phyloP scores from a whole-genome alignment of 176 grass and related monocot genomes.

The Saccharum officinarum region DNA sequence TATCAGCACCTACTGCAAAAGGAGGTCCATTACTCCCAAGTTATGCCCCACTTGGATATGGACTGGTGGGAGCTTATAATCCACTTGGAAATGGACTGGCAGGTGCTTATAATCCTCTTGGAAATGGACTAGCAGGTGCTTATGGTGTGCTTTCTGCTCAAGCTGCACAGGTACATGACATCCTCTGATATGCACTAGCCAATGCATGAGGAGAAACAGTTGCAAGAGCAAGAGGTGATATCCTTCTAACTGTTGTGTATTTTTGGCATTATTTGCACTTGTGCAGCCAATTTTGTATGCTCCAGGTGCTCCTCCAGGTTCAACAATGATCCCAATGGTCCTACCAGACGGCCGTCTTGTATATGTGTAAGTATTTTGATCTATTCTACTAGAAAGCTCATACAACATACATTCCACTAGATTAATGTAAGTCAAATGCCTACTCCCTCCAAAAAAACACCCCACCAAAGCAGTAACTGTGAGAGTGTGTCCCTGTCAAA shows the following conservation, averaged over 20 bases:
- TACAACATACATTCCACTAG: not conserved
- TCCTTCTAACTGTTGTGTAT: constrained; percentile 12
- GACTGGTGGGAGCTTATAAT: constrained; percentile 39
- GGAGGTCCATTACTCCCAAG: constrained; percentile 50
- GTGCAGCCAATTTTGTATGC: constrained; percentile 62
- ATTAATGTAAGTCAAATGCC: not conserved
- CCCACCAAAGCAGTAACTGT: not conserved
- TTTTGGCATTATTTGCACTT: not conserved
- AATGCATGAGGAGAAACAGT: not conserved
- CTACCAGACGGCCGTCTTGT: constrained; percentile 50
- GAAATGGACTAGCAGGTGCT: constrained; percentile 54
- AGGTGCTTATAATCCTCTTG: constrained; percentile 51
- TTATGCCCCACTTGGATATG: constrained; percentile 61
- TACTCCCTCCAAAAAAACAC: not conserved
- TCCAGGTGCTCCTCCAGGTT: constrained; percentile 37
- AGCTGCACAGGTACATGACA: constrained; percentile 50
- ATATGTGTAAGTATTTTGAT: constrained; percentile 48
- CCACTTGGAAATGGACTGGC: constrained; percentile 44
- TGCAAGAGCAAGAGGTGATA: not conserved
- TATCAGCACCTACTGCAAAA: constrained; percentile 47
- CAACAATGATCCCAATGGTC: constrained; percentile 52
- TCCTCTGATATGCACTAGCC: not conserved
- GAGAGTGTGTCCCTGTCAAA: not conserved
- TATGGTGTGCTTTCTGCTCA: constrained; percentile 49
- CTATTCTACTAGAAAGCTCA: not conserved